Conservation (phyloP, 169 alveolate species). For the Eimeria necatrix region DNA sequence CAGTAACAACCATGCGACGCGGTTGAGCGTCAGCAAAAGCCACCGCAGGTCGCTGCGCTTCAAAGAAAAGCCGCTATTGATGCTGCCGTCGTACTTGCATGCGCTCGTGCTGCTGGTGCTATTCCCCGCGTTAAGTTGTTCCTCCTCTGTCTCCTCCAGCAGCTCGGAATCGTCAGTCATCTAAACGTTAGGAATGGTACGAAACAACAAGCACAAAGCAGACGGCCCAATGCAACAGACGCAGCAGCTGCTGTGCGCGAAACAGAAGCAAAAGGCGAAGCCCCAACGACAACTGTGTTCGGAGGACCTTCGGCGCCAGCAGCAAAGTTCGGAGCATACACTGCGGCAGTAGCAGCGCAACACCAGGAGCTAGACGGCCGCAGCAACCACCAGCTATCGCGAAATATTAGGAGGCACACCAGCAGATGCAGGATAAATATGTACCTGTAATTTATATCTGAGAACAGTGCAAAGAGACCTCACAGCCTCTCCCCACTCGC, state of each 20-base stretch:
- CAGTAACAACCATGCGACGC: slow-evolving; percentile 61
- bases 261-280: neutral
- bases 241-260: neutral
- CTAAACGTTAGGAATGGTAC: neutral
- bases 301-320: neutral
- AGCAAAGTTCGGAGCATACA: neutral
- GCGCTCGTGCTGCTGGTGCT: neutral
- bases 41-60: slow-evolving; percentile 64
- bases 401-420: neutral
- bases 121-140: neutral
- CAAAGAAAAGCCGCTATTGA: neutral
- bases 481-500: slow-evolving; percentile 27
- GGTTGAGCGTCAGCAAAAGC: slow-evolving; percentile 48
- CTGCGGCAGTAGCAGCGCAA: neutral
- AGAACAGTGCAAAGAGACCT: slow-evolving; percentile 5
- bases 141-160: slow-evolving; percentile 22
- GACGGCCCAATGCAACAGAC: neutral
- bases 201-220: neutral
- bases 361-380: neutral
- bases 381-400: neutral
- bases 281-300: neutral
- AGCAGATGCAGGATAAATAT: neutral
- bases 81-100: neutral
- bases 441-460: slow-evolving; percentile 1
- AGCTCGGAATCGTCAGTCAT: slow-evolving; percentile 67